phyloP scores from a whole-genome alignment of 2,329 filamentous ascomycete species.

The Magnaporthiopsis poae region DNA sequence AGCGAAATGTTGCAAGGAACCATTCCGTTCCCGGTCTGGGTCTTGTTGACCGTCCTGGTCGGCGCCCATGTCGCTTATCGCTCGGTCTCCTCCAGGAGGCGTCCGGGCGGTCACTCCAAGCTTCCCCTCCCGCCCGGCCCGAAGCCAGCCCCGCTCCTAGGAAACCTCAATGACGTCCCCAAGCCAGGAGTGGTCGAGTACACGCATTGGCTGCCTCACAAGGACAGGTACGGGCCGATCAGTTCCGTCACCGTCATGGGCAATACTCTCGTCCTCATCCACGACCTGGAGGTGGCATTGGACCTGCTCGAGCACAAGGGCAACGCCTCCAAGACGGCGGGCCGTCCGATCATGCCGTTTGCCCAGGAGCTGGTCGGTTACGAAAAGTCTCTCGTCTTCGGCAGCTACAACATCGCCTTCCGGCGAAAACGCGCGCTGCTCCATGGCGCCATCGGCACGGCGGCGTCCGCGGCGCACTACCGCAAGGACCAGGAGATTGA shows the following conservation, averaged over 20 bases:
- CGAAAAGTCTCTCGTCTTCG: background rate
- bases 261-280: conserved; percentile 29
- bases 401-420: conserved; percentile 2
- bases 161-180: conserved; percentile 40
- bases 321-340: background rate
- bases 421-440: conserved; percentile 3
- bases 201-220: conserved; percentile 31
- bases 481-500: conserved; percentile 22
- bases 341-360: conserved; percentile 7
- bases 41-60: background rate
- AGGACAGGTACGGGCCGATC: conserved; percentile 27
- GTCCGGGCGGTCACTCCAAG: background rate
- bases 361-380: conserved; percentile 8
- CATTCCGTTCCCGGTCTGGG: background rate
- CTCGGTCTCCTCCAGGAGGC: background rate
- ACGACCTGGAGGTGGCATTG: conserved; percentile 17
- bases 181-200: conserved; percentile 24
- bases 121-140: conserved; percentile 36
- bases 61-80: background rate
- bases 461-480: conserved; percentile 13
- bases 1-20: background rate
- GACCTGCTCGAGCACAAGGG: conserved; percentile 2
- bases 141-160: conserved; percentile 34
- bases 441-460: background rate
- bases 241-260: conserved; percentile 32